Base-by-base conservation (phyloP, 345 rosid genomes). In the Turritis glabra region DNA sequence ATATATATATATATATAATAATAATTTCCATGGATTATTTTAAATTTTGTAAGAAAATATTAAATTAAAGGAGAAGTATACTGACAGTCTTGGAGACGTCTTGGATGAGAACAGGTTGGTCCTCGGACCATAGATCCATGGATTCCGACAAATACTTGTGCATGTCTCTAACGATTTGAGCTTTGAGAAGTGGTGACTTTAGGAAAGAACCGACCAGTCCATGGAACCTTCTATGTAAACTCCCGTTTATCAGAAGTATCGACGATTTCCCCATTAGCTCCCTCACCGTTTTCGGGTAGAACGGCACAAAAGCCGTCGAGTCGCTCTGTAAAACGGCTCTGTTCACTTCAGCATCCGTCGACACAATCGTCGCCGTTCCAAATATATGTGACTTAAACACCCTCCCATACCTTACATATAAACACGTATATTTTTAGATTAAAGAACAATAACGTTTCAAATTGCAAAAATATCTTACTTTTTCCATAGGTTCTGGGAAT, bases 241-340 rank as follows among this genome's bases (percentile, higher is more conserved):
- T 87, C 4, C 98, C 99, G 76, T 86, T 90, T 44, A 96, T 87
- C 51, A 88, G 83, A 80, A 96, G 71, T 77, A 96, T 90, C 47
- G 99, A 96, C 52, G 97, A 83, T 71, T 96, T 87, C 1, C 99
- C 99, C 98, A 96, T 92, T 77, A 96, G 83, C 79, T 96, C 98
- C 2, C 96, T 84, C 41, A 92, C 87, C 33, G 99, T 92, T 80
- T 88, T 92, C 2, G 99, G 98, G 80, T 92, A 96, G 56, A 84
- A 92, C 3, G 99, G 96, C 51, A 92, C 98, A 69, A 95, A 96
- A 9, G 83, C 30, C 68, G 84, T 88, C 13, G 94, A 80, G 75
- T 90, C 98, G 76, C 97, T 90, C 52, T 90, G 99, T 10, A 96
- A 87, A 66, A 96, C 89, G 38, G 86, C 69, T 73, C 79, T 88